These are phyloP conservation scores for Trichoderma oligosporum DNA, from an alignment of 2,329 filamentous ascomycete genomes.

Conservation along the genomic window DNA sequence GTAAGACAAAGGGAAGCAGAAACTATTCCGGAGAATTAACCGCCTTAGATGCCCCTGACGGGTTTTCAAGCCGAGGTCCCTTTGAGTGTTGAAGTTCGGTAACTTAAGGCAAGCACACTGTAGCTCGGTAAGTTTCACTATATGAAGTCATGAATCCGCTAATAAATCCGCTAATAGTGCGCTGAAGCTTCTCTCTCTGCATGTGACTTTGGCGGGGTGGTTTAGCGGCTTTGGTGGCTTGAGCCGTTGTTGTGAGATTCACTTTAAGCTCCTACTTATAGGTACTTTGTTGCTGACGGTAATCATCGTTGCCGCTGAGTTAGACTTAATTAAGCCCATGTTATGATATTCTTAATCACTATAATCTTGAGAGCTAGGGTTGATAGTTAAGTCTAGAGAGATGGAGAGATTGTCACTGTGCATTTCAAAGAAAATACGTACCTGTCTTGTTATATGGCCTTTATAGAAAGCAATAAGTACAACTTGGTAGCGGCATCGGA, in stretches of 20 bases:
- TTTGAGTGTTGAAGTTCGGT: conserved; percentile 3
- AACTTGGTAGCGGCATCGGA: conserved; percentile 6
- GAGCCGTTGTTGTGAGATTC: background rate
- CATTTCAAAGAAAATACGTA: too few species aligned
- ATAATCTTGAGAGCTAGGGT: too few species aligned
- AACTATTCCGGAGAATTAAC: background rate
- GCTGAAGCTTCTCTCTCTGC: conserved; percentile 20
- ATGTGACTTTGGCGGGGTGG: conserved; percentile 28
- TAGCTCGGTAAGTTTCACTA: conserved; percentile 12
- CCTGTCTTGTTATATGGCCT: background rate
- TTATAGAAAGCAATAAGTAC: background rate
- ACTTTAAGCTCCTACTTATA: too few species aligned
- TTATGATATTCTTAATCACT: too few species aligned
- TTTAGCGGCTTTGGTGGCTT: background rate
- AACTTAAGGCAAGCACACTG: background rate
- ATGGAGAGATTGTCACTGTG: background rate
- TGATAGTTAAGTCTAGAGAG: background rate
- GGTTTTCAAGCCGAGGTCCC: conserved; percentile 19
- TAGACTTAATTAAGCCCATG: too few species aligned
- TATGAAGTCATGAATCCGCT: conserved; percentile 27
- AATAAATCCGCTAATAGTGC: conserved; percentile 5
- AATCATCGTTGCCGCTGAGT: too few species aligned
- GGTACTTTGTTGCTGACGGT: too few species aligned
- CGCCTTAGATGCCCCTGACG: conserved; percentile 11
- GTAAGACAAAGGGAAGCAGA: background rate